Evolutionary conservation across 2,329 filamentous ascomycete species (phyloP), one percentile per base, ranked within the genome.

Genomic region (Bretziella fagacearum): DNA sequence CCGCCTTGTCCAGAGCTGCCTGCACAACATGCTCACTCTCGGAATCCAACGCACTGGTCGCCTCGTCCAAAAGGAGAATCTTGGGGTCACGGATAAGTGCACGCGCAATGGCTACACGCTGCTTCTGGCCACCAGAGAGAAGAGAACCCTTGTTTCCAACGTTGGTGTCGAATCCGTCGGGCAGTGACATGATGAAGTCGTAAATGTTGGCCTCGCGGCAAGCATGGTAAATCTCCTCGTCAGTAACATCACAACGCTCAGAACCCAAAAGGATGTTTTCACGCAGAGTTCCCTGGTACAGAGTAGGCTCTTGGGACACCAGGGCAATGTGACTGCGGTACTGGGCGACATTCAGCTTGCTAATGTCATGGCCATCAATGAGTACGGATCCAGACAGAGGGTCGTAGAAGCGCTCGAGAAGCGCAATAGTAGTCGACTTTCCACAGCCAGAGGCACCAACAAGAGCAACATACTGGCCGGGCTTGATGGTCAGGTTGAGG

Each of bases 371-470:
- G 48, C 79, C 84, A 56, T 96, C 89, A 15, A 96, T 70, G 50
- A 77, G 84, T 27, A 98, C 70, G 11, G 78, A 78, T 10, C 91
- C 91, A 0, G 75, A 71, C 0, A 91, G 70, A 0, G 87, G 84
- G 55, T 96, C 86, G 59, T 96, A 96, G 66, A 96, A 96, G 27
- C 91, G 81, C 60, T 96, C 89, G 26, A 96, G 68, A 3, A 96
- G 70, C 3, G 84, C 82, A 58, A 96, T 93, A 0, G 87, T 93
- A 0, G 91, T 96, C 43, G 79, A 85, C 67, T 98, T 96, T 49
- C 91, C 91, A 57, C 87, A 94, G 2, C 91, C 89, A 39, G 82
- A 91, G 0, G 89, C 81, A n/a, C 91, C 91, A 6, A 96, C 91
- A 2, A 96, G 73, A 0, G 89, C 91, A 6, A 89, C 73, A 55